A percentile compares a stretch with the other conserved stretches of the same genome.
phyloP scores from a whole-genome alignment of 345 rosid species.

The Eutrema heterophyllum region DNA sequence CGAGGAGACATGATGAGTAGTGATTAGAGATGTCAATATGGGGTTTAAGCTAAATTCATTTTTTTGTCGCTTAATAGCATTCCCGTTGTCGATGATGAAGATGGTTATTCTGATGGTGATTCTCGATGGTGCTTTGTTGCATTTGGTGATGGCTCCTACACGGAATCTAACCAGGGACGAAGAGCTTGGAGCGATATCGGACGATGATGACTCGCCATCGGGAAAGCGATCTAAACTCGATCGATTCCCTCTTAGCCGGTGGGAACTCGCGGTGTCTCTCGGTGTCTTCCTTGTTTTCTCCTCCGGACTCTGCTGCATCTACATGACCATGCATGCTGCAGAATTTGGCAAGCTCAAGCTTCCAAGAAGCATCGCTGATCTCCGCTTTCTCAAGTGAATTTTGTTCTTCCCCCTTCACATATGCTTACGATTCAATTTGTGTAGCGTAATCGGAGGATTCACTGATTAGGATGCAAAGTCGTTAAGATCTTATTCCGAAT shows the following conservation, averaged over 20 bases:
- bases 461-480: neutral
- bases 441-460: neutral
- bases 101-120: too few species aligned
- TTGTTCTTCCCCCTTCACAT: neutral
- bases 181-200: slow-evolving; percentile 38
- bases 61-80: too few species aligned
- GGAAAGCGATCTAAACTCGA: slow-evolving; percentile 61
- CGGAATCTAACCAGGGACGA: slow-evolving; percentile 61
- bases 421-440: neutral
- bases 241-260: slow-evolving; percentile 66
- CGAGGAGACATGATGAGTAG: too few species aligned
- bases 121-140: neutral
- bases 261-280: slow-evolving; percentile 57
- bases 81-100: too few species aligned
- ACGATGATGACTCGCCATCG: slow-evolving; percentile 62
- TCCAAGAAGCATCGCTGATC: slow-evolving; percentile 83
- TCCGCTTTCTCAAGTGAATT: slow-evolving; percentile 78
- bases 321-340: slow-evolving; percentile 80
- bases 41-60: too few species aligned
- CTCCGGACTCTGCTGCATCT: slow-evolving; percentile 65
- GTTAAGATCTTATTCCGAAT: neutral
- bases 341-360: slow-evolving; percentile 80
- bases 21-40: too few species aligned
- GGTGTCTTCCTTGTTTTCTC: slow-evolving; percentile 70
- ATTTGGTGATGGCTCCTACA: slow-evolving; percentile 43